These are phyloP conservation scores for Pneumocystis canis DNA, from an alignment of 1,139 yeast genomes.

Conservation along the genomic window DNA sequence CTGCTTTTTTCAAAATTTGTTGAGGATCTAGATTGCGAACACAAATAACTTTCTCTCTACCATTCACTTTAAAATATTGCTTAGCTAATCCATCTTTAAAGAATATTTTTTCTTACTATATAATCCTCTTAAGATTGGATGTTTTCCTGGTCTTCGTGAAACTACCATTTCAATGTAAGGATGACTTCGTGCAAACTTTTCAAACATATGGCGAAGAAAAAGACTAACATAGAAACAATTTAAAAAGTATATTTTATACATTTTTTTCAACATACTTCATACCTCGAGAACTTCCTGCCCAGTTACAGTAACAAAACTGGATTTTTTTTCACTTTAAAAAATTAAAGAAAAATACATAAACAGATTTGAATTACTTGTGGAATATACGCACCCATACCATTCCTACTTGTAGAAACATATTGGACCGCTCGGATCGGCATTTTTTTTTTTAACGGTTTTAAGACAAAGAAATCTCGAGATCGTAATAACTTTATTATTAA, in stretches of 20 bases:
- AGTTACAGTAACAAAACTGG: conserved; percentile 68
- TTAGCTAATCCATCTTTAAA: neutral
- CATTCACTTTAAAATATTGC: conserved; percentile 17
- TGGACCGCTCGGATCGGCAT: conserved; percentile 33
- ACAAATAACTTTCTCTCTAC: conserved; percentile 39
- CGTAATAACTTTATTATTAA: no score
- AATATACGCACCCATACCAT: conserved; percentile 71
- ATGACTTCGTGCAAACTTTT: conserved; percentile 42
- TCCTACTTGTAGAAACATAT: conserved; percentile 46
- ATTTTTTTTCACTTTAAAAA: conserved; percentile 43
- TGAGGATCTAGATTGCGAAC: conserved; percentile 44
- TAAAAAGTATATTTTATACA: neutral
- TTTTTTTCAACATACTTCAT: conserved; percentile 30
- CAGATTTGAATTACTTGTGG: conserved; percentile 29
- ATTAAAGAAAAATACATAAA: neutral
- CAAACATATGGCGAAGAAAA: conserved; percentile 43
- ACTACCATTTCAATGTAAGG: conserved; percentile 62
- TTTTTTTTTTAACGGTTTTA: neutral
- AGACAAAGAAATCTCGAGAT: neutral
- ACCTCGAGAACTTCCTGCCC: conserved; percentile 91
- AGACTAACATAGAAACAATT: conserved; percentile 26
- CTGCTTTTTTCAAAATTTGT: conserved; percentile 40
- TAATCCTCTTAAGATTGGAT: conserved; percentile 56
- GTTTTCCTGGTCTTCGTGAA: conserved; percentile 56
- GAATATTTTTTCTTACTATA: conserved; percentile 29